phyloP scores from a whole-genome alignment of 129 eudicot genomes.

The Ambrosia artemisiifolia region DNA sequence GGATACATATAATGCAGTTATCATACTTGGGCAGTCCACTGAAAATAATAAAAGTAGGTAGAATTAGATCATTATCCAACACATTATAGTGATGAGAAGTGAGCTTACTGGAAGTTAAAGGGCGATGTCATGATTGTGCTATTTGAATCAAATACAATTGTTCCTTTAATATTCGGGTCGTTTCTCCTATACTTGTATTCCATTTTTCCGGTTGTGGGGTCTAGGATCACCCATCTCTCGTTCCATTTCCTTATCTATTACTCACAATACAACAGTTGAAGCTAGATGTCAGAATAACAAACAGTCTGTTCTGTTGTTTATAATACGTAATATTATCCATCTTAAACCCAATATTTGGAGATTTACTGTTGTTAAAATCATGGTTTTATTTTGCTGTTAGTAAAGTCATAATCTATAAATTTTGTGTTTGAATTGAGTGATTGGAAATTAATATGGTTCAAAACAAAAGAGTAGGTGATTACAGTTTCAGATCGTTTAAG shows the following conservation, averaged over 20 bases:
- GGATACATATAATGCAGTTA: slow-evolving; percentile 98
- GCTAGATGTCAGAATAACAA: slow-evolving; percentile 3
- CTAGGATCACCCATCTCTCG: slow-evolving; percentile 92
- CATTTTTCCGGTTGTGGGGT: slow-evolving; percentile 98
- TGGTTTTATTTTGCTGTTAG: not conserved
- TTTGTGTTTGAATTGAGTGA: too few species aligned
- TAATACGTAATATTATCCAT: not conserved
- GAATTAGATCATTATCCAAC: not conserved
- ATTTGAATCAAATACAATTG: slow-evolving; percentile 73
- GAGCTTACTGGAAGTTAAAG: slow-evolving; percentile 91
- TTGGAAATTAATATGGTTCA: not conserved
- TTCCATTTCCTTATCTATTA: slow-evolving; percentile 88
- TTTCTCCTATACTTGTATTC: slow-evolving; percentile 97
- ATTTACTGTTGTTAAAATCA: not conserved
- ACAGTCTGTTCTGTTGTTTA: not conserved
- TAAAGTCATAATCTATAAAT: not conserved
- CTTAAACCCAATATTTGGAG: too few species aligned
- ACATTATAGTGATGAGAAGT: not conserved
- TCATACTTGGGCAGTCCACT: slow-evolving; percentile 96
- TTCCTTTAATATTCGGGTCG: slow-evolving; percentile 81
- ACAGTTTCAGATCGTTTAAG: slow-evolving; percentile 98
- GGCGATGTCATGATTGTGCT: slow-evolving; percentile 92
- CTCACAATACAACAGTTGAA: slow-evolving; percentile 19
- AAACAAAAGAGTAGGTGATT: slow-evolving; percentile 3
- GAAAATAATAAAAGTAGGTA: slow-evolving; percentile 28